Base-by-base conservation (phyloP, 148 eudicot genomes). In the Rhododendron ovatum region DNA sequence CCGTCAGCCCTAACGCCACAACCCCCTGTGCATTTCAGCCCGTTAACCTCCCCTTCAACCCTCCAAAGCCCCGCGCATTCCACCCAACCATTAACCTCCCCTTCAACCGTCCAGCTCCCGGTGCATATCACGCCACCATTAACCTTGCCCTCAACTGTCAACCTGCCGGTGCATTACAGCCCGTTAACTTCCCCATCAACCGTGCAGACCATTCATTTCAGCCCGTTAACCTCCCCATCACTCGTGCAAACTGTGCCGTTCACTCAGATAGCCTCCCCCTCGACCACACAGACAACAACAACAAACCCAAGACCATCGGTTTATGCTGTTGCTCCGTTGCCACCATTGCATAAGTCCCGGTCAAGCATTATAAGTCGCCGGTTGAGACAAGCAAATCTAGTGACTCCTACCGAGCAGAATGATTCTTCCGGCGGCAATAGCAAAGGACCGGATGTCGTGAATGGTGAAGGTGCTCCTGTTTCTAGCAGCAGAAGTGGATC, bases 401-500 rank as follows among this genome's bases (percentile, higher is more conserved):
- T 59, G 41, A 80, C 84, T 50, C 59, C 87, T 22, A 71, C 88
- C 0, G 90, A 87, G 80, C 88, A 90, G 61, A 91, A 80, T 50
- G 91, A 91, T 59, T 90, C 89, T 26, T 84, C 90, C 7, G 84
- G 88, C 48, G 82, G 90, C 84, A 82, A 91, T 83, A 81, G 83
- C 88, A 87, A 88, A 88, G 90, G 89, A 48, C 26, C 90, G 6
- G 88, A 79, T 35, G 33, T 88, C 1, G 88, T 88, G 80, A 90
- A 89, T 55, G 83, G 88, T 8, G 94, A 91, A 87, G 88, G 89
- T 71, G 53, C 89, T 81, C 85, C 91, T 28, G 84, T 91, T 88
- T 89, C 91, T 80, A 90, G 90, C 85, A 88, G 90, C 87, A 92
- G 91, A 88, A 91, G 88, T 88, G 53, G 82, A 81, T 9, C 45